A percentile compares a stretch with the other conserved stretches of the same genome.
Conservation (phyloP, 208 protist species). For the Leishmania aethiopica region DNA sequence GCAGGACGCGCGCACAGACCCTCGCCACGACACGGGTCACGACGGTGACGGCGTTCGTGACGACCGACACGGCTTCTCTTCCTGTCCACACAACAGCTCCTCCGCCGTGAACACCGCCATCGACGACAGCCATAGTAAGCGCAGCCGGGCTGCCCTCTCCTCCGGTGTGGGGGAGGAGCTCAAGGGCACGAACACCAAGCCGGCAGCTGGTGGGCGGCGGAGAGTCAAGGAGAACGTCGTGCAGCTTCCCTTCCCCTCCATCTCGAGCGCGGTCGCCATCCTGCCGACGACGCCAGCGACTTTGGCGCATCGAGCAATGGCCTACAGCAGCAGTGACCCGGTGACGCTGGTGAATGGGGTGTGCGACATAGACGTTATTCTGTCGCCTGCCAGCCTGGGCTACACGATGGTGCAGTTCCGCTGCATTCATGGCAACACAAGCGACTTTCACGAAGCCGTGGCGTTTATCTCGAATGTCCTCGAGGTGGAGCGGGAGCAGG, state of each 20-base stretch:
- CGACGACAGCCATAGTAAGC: conserved; percentile 17
- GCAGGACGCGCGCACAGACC: conserved; percentile 2
- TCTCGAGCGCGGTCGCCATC: not conserved
- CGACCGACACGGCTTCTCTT: conserved; percentile 17
- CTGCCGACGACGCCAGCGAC: conserved; percentile 4
- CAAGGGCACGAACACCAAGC: not conserved
- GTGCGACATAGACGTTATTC: conserved; percentile 82
- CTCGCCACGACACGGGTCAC: conserved; percentile 1
- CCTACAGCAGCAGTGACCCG: conserved; percentile 49
- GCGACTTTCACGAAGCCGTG: conserved; percentile 88
- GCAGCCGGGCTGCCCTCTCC: conserved; percentile 12
- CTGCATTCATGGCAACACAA: conserved; percentile 83
- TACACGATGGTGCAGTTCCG: conserved; percentile 84
- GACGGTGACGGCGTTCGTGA: conserved; percentile 16
- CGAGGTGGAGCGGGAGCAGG: conserved; percentile 77
- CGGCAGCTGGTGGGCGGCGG: not conserved
- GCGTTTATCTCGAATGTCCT: conserved; percentile 75
- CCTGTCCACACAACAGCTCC: conserved; percentile 24
- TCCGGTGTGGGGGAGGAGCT: conserved; percentile 8
- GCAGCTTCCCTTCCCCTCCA: not conserved
- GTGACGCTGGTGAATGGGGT: conserved; percentile 56
- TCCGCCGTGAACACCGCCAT: conserved; percentile 24
- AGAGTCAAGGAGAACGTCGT: not conserved
- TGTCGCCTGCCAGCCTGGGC: conserved; percentile 68
- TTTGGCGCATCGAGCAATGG: conserved; percentile 54